phyloP scores from a whole-genome alignment of 2,329 filamentous ascomycete species.

The Aureobasidium sp. region DNA sequence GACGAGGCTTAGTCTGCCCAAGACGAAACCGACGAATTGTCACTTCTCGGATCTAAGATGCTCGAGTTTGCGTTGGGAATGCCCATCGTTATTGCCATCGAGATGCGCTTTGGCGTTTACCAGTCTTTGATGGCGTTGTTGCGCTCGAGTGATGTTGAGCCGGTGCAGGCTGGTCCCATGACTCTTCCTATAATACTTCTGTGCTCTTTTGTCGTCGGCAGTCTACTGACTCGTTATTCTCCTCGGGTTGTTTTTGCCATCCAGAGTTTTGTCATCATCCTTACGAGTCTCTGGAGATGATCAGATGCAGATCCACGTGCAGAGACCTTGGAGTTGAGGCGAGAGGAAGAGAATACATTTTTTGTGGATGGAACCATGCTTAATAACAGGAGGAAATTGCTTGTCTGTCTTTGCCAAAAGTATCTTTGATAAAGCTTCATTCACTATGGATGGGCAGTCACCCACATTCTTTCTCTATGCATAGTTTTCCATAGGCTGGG shows the following conservation, averaged over 20 bases:
- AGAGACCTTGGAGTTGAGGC: background rate
- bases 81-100: background rate
- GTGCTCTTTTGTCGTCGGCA: background rate
- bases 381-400: background rate
- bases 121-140: background rate
- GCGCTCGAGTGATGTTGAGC: background rate
- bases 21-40: background rate
- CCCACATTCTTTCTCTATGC: background rate
- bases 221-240: background rate
- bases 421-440: background rate
- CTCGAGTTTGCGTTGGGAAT: background rate
- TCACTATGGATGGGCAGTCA: background rate
- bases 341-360: background rate
- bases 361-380: background rate
- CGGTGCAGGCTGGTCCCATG: background rate
- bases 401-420: background rate
- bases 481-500: conserved; percentile 8
- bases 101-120: background rate
- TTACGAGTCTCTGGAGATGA: background rate
- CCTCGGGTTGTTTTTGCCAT: background rate
- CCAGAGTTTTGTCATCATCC: background rate
- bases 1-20: conserved; percentile 26
- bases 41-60: background rate
- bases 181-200: background rate
- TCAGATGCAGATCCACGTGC: background rate